Percentiles rank a stretch among this genome's conserved stretches.
Conservation (phyloP, 768 basidiomycete species). For the Cubamyces sp. region DNA sequence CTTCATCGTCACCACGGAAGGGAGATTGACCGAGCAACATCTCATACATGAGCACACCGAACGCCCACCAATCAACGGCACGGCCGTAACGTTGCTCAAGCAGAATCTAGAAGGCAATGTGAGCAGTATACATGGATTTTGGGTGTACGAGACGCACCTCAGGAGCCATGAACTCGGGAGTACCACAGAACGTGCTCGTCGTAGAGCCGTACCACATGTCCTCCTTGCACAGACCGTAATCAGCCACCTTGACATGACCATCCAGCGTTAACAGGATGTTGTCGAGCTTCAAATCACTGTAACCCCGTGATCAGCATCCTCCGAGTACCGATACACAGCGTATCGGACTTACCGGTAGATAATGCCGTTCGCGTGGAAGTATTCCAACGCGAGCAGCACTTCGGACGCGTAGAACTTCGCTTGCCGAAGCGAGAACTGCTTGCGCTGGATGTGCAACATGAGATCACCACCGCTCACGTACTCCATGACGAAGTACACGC, state of each 20-base stretch:
- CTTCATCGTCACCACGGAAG: constrained; percentile 98
- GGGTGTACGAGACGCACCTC: constrained; percentile 58
- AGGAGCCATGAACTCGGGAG: constrained; percentile 99
- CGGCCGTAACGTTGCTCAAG: constrained; percentile 99
- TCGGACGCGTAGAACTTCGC: constrained; percentile 99
- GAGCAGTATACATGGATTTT: too few relatives aligned
- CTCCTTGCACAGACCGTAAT: constrained; percentile 99
- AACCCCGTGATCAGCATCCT: neutral
- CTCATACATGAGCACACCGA: constrained; percentile 97
- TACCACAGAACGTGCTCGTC: constrained; percentile 98
- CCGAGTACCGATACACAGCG: neutral
- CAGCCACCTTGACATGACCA: constrained; percentile 98
- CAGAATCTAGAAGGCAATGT: constrained; percentile 68
- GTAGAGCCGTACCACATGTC: constrained; percentile 98
- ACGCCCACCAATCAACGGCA: constrained; percentile 99
- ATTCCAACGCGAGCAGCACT: constrained; percentile 93
- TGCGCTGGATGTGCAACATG: constrained; percentile 99
- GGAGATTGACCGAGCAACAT: constrained; percentile 99
- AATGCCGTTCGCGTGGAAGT: constrained; percentile 98
- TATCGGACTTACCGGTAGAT: constrained; percentile 78
- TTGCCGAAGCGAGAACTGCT: constrained; percentile 97
- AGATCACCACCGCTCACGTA: constrained; percentile 99
- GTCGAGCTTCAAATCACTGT: constrained; percentile 94
- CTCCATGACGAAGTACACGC: constrained; percentile 99
- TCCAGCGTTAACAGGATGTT: constrained; percentile 97